Evolutionary conservation across 2,329 filamentous ascomycete species (phyloP), one percentile per base, ranked within the genome.

Genomic region (Scopulariopsis brevicaulis): DNA sequence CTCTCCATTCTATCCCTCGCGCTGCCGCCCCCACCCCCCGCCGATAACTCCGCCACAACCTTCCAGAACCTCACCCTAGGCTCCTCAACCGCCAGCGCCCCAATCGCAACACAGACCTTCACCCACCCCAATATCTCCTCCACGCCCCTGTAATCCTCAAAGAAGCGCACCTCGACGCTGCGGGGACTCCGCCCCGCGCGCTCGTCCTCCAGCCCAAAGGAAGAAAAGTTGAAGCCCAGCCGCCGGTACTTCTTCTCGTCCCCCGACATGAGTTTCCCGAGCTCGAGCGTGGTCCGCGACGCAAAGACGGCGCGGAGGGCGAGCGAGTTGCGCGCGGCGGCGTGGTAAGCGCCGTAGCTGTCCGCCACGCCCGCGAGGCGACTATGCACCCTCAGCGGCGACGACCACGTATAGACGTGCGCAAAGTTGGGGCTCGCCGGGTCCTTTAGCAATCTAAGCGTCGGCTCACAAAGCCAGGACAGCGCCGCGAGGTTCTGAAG

Each of bases 191-290:
- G 65, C 6, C 63, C 57, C 1, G 70, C 66, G 1, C 69, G 63
- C 50, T 70, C 69, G 58, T 71, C 69, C 53, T 73, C 71, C 32
- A 65, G 62, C 1, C 68, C 70, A 52, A 73, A 71, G 1, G 70
- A 67, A 59, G 70, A 71, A 53, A 74, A 74, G 62, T 74, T 74
- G 65, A 73, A 73, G 1, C 72, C 71, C 3, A 74, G 67, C 5
- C 71, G 68, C 0, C 70, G 66, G 61, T 70, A 67, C 57, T 65
- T 65, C 37, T 63, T 65, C 35, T 64, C 63, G 1, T 64, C 59
- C 0, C 72, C 71, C 1, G 71, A 72, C 14, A 74, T 64, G 28
- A 74, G 62, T 53, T 60, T 62, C 8, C 71, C 72, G 5, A 74
- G 66, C 51, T 71, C 64, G 3, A 60, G 48, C 37, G 68, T n/a